Conservation (phyloP, 2,329 filamentous ascomycete genomes). For the Paecilomyces variotii region DNA sequence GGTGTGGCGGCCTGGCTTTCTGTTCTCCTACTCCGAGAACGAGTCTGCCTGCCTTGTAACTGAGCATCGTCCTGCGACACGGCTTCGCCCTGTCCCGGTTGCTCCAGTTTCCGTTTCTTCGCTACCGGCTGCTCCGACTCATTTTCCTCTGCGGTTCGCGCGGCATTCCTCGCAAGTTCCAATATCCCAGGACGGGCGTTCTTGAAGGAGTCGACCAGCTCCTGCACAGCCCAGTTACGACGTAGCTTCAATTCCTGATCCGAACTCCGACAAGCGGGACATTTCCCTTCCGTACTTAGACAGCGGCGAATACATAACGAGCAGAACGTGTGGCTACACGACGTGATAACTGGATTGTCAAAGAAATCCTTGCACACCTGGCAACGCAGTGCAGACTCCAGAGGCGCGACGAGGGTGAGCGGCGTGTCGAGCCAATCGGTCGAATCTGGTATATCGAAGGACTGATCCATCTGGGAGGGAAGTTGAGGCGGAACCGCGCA, state of each 20-base stretch:
- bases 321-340: constrained; percentile 93
- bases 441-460: constrained; percentile 35
- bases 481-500: background rate
- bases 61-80: constrained; percentile 20
- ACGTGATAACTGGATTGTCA: constrained; percentile 87
- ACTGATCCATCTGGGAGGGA: constrained; percentile 21
- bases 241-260: constrained; percentile 81
- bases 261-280: constrained; percentile 68
- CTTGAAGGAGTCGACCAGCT: constrained; percentile 72
- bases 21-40: constrained; percentile 22
- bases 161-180: constrained; percentile 50
- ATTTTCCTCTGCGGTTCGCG: constrained; percentile 41
- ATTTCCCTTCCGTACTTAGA: constrained; percentile 74
- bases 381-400: constrained; percentile 84
- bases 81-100: constrained; percentile 27
- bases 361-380: constrained; percentile 99
- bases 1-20: constrained; percentile 7
- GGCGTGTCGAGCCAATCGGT: constrained; percentile 44
- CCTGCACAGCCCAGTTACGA: constrained; percentile 76
- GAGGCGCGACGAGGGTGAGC: constrained; percentile 32
- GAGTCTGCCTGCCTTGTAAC: constrained; percentile 24
- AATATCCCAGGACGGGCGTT: constrained; percentile 56
- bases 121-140: constrained; percentile 16
- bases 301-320: constrained; percentile 88
- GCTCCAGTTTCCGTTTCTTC: constrained; percentile 30